phyloP scores from a whole-genome alignment of 306 rosid genomes.

The Glycine tomentella region DNA sequence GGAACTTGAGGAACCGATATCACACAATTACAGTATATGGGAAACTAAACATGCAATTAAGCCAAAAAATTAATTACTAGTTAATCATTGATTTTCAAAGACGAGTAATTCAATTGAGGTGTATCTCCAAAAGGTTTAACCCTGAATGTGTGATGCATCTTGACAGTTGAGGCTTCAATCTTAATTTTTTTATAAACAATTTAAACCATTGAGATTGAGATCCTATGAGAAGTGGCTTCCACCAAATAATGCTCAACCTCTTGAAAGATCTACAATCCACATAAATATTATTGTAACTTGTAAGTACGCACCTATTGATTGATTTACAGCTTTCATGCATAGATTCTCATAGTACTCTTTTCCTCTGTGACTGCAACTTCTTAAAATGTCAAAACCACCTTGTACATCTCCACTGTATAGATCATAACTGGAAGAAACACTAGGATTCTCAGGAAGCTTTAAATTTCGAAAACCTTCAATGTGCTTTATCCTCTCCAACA shows the following conservation, averaged over 20 bases:
- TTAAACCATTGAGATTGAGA: slow-evolving; percentile 20
- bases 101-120: slow-evolving; percentile 1
- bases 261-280: slow-evolving; percentile 30
- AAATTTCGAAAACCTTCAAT: slow-evolving; percentile 72
- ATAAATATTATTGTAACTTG: slow-evolving; percentile 6
- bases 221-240: slow-evolving; percentile 16
- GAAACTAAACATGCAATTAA: no score
- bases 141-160: neutral
- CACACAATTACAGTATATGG: no score
- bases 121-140: slow-evolving; percentile 25
- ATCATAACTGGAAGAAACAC: slow-evolving; percentile 49
- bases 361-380: slow-evolving; percentile 85
- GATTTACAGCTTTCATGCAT: slow-evolving; percentile 99
- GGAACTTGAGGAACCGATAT: no score
- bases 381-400: slow-evolving; percentile 76
- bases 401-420: slow-evolving; percentile 57
- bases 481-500: slow-evolving; percentile 90
- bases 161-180: neutral
- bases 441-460: slow-evolving; percentile 48
- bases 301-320: slow-evolving; percentile 81
- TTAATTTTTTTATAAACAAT: neutral
- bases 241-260: slow-evolving; percentile 30
- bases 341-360: slow-evolving; percentile 93
- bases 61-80: neutral
- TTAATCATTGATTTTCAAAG: neutral